Percentiles rank a stretch among this genome's conserved stretches.
Evolutionary conservation across 2,329 filamentous ascomycete genomes (phyloP).

Genomic region (Paracorniculantispora psalliotae): DNA sequence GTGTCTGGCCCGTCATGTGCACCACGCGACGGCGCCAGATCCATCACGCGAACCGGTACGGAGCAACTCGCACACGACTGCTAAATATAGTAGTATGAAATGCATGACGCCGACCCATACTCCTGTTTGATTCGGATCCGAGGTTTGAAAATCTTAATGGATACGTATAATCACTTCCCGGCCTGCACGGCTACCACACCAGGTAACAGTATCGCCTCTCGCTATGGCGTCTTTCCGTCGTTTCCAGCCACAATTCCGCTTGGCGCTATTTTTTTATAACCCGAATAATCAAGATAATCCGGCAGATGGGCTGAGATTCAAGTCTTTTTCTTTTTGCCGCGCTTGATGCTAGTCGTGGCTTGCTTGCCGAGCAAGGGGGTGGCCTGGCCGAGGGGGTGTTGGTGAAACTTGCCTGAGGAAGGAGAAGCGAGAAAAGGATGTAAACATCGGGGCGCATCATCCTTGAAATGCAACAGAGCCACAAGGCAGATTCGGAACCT

Average conservation of each 20-base stretch:
- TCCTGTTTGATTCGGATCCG: neutral
- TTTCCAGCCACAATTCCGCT: no score
- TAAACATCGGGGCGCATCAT: neutral
- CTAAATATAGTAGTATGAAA: neutral
- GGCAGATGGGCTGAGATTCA: no score
- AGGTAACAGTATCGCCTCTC: no score
- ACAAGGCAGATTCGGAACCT: no score
- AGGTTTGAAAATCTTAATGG: neutral
- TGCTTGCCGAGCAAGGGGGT: neutral
- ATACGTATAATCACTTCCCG: no score
- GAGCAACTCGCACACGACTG: neutral
- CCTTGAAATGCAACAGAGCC: no score
- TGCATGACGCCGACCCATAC: neutral
- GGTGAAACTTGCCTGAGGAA: conserved; percentile 4
- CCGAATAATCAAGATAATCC: no score
- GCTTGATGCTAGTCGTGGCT: neutral
- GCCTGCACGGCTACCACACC: no score
- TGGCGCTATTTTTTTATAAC: no score
- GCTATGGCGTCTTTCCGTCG: no score
- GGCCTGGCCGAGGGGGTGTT: neutral
- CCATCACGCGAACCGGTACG: conserved; percentile 2
- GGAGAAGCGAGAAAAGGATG: neutral
- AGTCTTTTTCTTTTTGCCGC: no score
- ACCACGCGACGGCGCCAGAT: neutral
- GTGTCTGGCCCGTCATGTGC: neutral